These are phyloP conservation scores for Mallotus nudiflorus DNA, from an alignment of 345 rosid species.

Conservation along the genomic window DNA sequence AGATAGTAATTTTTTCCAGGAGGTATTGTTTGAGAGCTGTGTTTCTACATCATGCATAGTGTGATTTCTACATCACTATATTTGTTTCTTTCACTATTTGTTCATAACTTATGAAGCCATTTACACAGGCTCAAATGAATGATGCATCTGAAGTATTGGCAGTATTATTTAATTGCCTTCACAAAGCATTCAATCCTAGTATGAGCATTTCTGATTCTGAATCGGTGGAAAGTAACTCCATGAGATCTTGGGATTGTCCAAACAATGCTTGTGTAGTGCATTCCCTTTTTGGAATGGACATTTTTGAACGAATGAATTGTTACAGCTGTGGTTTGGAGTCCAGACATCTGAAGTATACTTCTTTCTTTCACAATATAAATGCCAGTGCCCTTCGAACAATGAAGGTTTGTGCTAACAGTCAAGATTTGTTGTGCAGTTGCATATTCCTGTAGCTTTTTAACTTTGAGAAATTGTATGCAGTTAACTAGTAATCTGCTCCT, in stretches of 20 bases:
- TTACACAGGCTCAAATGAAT: slow-evolving; percentile 87
- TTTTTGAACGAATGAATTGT: slow-evolving; percentile 82
- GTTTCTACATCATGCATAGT: slow-evolving; percentile 10
- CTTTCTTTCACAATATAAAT: slow-evolving; percentile 91
- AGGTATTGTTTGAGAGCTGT: slow-evolving; percentile 49
- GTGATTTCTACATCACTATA: neutral
- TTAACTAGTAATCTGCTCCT: slow-evolving; percentile 6
- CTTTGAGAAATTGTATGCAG: neutral
- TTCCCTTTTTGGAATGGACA: slow-evolving; percentile 89
- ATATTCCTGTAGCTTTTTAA: neutral
- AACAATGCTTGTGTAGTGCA: slow-evolving; percentile 72
- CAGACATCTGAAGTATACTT: slow-evolving; percentile 81
- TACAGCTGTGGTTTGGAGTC: slow-evolving; percentile 76
- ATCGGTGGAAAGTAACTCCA: slow-evolving; percentile 56
- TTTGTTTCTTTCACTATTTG: neutral
- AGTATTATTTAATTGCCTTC: slow-evolving; percentile 89
- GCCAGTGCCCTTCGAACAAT: slow-evolving; percentile 83
- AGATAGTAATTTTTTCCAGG: slow-evolving; percentile 87
- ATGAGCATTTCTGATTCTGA: slow-evolving; percentile 59
- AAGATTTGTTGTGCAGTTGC: neutral
- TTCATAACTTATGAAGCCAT: slow-evolving; percentile 6
- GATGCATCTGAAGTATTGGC: slow-evolving; percentile 97
- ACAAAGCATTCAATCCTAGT: slow-evolving; percentile 67
- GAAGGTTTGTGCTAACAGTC: slow-evolving; percentile 56
- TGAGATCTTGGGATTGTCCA: slow-evolving; percentile 82